Evolutionary conservation across 345 rosid genomes (phyloP).

Genomic region (Carallia pectinifolia): DNA sequence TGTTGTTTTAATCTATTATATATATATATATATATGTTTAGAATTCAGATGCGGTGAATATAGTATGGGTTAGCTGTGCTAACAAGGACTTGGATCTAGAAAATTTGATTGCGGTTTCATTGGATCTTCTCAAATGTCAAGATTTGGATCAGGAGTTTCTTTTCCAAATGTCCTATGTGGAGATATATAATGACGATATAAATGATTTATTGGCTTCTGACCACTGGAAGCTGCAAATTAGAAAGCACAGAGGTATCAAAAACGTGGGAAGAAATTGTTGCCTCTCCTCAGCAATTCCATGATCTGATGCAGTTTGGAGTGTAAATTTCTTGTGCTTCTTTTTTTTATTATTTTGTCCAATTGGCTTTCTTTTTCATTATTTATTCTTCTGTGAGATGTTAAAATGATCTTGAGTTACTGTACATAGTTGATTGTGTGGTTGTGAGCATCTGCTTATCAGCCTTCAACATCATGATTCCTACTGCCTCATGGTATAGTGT

Average conservation of each 20-base stretch:
- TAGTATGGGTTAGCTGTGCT: no score
- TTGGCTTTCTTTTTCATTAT: no score
- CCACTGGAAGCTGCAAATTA: conserved; percentile 92
- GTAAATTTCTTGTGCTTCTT: conserved; percentile 33
- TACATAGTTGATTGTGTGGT: no score
- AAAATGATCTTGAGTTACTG: neutral
- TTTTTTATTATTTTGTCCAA: neutral
- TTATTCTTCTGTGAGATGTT: neutral
- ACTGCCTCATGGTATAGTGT: no score
- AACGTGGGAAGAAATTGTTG: conserved; percentile 73
- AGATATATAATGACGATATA: conserved; percentile 91
- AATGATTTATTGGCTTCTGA: conserved; percentile 73
- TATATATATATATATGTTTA: no score
- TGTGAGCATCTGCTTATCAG: no score
- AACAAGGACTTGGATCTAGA: no score
- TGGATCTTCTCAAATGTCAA: conserved; percentile 28
- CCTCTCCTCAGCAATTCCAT: conserved; percentile 84
- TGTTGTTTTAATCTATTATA: no score
- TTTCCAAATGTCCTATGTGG: conserved; percentile 86
- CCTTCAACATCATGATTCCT: no score
- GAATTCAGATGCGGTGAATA: no score
- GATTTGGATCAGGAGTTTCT: conserved; percentile 76
- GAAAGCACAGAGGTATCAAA: conserved; percentile 69
- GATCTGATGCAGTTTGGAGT: conserved; percentile 87
- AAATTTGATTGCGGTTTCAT: neutral